phyloP scores from a whole-genome alignment of 2,329 filamentous ascomycete genomes.

The Dactylellina haptotyla region DNA sequence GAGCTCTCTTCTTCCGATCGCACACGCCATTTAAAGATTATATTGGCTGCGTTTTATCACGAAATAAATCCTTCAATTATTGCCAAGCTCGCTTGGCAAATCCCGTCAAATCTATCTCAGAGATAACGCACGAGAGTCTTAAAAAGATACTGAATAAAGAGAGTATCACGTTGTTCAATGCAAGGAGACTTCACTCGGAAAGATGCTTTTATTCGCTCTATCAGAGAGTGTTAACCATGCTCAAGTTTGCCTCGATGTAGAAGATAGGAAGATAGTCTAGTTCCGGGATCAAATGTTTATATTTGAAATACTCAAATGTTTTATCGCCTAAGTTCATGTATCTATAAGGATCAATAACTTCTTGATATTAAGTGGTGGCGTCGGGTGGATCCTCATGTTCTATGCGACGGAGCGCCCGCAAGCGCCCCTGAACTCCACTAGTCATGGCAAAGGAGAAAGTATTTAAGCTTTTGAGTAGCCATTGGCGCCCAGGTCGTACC shows the following conservation, averaged over 20 bases:
- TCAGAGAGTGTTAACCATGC: no score
- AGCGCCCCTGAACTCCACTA: conserved; percentile 11
- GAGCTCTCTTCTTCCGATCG: neutral
- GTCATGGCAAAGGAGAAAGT: conserved; percentile 11
- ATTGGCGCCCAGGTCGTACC: conserved; percentile 28
- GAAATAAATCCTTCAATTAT: conserved; percentile 25
- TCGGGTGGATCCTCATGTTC: neutral
- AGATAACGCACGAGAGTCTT: neutral
- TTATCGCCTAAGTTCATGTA: neutral
- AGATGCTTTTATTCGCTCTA: no score
- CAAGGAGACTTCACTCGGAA: no score
- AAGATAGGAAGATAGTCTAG: no score
- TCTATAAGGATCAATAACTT: neutral
- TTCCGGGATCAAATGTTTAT: no score
- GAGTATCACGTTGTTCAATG: neutral
- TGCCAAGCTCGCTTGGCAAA: conserved; percentile 21
- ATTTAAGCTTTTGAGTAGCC: conserved; percentile 38
- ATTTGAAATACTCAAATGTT: no score
- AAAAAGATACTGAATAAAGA: neutral
- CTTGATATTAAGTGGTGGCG: conserved; percentile 14
- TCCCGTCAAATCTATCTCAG: neutral
- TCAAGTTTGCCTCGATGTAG: no score
- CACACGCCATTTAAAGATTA: neutral
- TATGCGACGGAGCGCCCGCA: conserved; percentile 13
- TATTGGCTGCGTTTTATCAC: neutral